Base-by-base conservation (phyloP, 2,329 filamentous ascomycete species). In the Xylaria sp. region DNA sequence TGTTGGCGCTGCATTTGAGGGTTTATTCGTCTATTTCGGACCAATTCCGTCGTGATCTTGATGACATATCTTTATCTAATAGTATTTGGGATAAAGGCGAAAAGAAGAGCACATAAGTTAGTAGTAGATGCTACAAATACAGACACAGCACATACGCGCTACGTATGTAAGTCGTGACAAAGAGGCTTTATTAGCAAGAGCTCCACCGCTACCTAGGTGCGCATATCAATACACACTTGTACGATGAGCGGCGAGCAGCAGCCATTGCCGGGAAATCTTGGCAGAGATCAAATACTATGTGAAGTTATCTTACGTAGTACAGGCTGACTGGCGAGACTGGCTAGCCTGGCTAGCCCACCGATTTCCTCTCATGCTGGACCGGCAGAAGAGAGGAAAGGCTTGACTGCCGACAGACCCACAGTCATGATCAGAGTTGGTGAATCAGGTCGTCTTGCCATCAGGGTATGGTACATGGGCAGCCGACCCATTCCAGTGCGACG, bases 131-230 rank as follows among this genome's bases (percentile, higher is more conserved):
- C 41, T n/a, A n/a, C 15, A 46, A 23, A 37, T 28, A 58, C 32
- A 56, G 7, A n/a, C 25, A 44, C 9, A 46, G 13, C 41, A 46
- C 48, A 50, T 25, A 34, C 32, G 34, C n/a, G 28, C 55, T 28
- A 61, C 62, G 25, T 54, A 69, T 62, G 62, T 57, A 65, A 65
- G 57, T 52, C 52, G 32, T 68, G 61, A 65, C 66, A 61, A 61
- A 65, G 62, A 56, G 48, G 50, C 34, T 52, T 60, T 65, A 56
- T 68, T 48, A 15, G 61, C 50, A 25, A 18, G 13, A 58, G 32
- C 55, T 56, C 55, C 41, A 57, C 8, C 23, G 8, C 32, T 51
- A 25, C 46, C 12, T 25, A 28, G 23, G 23, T 25, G 3, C 28
- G 5, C 28, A 28, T 28, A 57, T 6, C 23, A 8, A 18, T 51